phyloP scores from a whole-genome alignment of 345 rosid genomes.

The Eucalyptus pumila region DNA sequence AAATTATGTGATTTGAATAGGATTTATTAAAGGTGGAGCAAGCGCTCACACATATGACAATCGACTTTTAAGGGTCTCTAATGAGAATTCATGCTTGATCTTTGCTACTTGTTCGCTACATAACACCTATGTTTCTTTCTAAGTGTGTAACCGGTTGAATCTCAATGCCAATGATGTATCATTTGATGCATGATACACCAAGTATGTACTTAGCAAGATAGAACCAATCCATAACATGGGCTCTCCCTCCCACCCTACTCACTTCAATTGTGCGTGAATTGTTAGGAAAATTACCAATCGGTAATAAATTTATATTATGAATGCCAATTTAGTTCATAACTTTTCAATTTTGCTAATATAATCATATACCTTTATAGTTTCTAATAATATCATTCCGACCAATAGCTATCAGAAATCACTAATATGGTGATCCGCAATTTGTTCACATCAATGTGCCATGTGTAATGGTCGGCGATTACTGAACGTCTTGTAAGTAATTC shows the following conservation, averaged over 20 bases:
- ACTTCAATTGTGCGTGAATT: neutral
- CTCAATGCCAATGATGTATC: neutral
- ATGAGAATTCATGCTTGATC: neutral
- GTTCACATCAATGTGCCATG: neutral
- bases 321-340: neutral
- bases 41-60: neutral
- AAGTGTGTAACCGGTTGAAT: neutral
- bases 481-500: neutral
- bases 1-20: neutral
- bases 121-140: neutral
- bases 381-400: neutral
- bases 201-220: neutral
- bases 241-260: neutral
- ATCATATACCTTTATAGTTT: neutral
- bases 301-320: neutral
- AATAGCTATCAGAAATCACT: accelerated
- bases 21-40: neutral
- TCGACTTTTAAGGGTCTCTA: neutral
- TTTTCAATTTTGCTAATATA: neutral
- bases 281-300: neutral
- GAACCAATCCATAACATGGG: neutral
- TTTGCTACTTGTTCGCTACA: neutral
- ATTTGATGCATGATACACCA: neutral
- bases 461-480: accelerated
- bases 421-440: neutral